Conservation (phyloP, 257 asterid genomes). For the Salvia splendens region DNA sequence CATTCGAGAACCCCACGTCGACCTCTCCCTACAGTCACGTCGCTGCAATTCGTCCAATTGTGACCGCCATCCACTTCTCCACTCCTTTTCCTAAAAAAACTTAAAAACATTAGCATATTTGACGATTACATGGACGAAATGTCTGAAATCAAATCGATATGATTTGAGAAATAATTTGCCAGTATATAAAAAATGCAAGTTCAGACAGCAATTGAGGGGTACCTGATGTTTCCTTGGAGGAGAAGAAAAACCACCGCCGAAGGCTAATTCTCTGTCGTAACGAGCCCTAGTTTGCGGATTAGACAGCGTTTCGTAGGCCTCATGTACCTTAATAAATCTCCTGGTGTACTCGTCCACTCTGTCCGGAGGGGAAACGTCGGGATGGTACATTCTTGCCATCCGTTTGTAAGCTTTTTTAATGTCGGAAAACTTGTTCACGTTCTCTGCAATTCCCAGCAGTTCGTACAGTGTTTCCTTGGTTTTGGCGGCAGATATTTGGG, state of each 20-base stretch:
- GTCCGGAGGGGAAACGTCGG: conserved; percentile 72
- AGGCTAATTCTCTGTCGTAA: conserved; percentile 54
- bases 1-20: conserved; percentile 52
- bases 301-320: conserved; percentile 72
- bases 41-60: conserved; percentile 49
- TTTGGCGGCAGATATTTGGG: conserved; percentile 30
- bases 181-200: too few relatives aligned
- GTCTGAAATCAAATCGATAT: too few relatives aligned
- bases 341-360: conserved; percentile 51
- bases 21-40: conserved; percentile 22
- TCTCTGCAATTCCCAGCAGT: conserved; percentile 56
- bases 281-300: conserved; percentile 47
- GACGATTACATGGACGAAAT: not conserved
- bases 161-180: too few relatives aligned
- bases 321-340: conserved; percentile 53
- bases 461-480: conserved; percentile 49
- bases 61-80: conserved; percentile 48
- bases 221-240: conserved; percentile 29
- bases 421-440: conserved; percentile 39
- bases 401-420: conserved; percentile 60
- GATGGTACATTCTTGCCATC: conserved; percentile 65
- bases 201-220: not conserved
- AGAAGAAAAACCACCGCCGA: conserved; percentile 26
- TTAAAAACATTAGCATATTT: not conserved
- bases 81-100: conserved; percentile 22